phyloP scores from a whole-genome alignment of 371 early-diverging fungal genomes.

The Zychaea mexicana region DNA sequence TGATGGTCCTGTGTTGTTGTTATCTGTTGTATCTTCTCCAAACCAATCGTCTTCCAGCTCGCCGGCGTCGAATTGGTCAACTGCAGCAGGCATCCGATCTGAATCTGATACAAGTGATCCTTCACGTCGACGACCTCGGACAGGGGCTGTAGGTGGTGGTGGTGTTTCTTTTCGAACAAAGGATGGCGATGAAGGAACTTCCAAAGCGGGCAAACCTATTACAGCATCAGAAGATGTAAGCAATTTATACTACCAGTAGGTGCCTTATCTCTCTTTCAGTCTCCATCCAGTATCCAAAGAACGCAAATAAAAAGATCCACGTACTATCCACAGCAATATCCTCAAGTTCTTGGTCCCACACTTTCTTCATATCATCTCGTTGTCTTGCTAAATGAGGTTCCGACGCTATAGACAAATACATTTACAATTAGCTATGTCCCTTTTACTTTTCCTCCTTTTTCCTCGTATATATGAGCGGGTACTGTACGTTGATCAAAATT shows the following conservation, averaged over 20 bases:
- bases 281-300: no score
- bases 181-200: conserved; percentile 10
- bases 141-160: conserved; percentile 47
- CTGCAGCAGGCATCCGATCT: conserved; percentile 34
- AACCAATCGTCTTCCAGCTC: conserved; percentile 61
- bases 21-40: conserved; percentile 31
- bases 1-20: no score
- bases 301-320: conserved; percentile 2
- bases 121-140: conserved; percentile 31
- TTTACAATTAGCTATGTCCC: not conserved
- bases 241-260: not conserved
- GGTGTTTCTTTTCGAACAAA: conserved; percentile 31
- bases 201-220: conserved; percentile 7
- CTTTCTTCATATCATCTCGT: conserved; percentile 34
- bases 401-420: conserved; percentile 21
- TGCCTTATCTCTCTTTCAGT: not conserved
- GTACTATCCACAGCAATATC: conserved; percentile 39
- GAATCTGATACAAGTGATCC: conserved; percentile 25
- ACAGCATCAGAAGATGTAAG: not conserved
- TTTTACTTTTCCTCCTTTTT: not conserved
- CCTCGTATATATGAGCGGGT: not conserved
- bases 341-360: conserved; percentile 46
- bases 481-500: conserved; percentile 47
- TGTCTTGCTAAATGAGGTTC: conserved; percentile 37
- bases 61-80: conserved; percentile 51